These are phyloP conservation scores for Solanum corneliomulleri DNA, from an alignment of 257 asterid species.

Conservation along the genomic window DNA sequence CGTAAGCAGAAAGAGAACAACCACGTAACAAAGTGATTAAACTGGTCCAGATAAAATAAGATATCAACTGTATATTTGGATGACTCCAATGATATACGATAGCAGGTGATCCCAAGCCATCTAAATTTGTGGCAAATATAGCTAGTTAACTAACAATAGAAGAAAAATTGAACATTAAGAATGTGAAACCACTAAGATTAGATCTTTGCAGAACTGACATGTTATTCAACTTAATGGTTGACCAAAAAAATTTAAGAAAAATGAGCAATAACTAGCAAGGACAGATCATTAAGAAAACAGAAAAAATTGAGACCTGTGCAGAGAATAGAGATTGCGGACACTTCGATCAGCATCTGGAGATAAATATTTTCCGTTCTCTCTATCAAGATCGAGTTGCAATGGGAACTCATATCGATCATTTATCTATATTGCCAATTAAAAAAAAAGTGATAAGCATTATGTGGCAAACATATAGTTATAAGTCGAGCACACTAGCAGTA, in stretches of 20 bases:
- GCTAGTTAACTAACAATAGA: not conserved
- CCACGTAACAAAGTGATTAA: not conserved
- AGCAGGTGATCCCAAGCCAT: not conserved
- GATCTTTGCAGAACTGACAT: not conserved
- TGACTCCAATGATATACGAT: not conserved
- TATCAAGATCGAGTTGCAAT: slow-evolving; percentile 84
- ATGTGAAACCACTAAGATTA: not conserved
- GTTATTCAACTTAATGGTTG: not conserved
- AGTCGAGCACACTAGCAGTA: not conserved
- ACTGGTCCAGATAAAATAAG: not conserved
- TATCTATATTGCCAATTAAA: slow-evolving; percentile 37
- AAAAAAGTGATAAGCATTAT: not conserved
- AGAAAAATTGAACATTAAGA: not conserved
- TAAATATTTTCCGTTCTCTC: slow-evolving; percentile 71
- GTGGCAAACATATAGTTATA: not conserved
- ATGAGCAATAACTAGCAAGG: not conserved
- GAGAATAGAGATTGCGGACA: slow-evolving; percentile 72
- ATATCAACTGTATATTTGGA: not conserved
- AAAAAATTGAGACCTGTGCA: slow-evolving; percentile 54
- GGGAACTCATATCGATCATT: slow-evolving; percentile 94
- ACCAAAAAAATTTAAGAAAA: not conserved
- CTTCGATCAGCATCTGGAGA: slow-evolving; percentile 81
- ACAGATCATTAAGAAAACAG: slow-evolving; percentile 2
- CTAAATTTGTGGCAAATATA: not conserved
- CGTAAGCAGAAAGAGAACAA: not conserved